Evolutionary conservation across 1,139 yeast species (phyloP), one percentile per base, ranked within the genome.

Genomic region (Williopsis jadinii): DNA sequence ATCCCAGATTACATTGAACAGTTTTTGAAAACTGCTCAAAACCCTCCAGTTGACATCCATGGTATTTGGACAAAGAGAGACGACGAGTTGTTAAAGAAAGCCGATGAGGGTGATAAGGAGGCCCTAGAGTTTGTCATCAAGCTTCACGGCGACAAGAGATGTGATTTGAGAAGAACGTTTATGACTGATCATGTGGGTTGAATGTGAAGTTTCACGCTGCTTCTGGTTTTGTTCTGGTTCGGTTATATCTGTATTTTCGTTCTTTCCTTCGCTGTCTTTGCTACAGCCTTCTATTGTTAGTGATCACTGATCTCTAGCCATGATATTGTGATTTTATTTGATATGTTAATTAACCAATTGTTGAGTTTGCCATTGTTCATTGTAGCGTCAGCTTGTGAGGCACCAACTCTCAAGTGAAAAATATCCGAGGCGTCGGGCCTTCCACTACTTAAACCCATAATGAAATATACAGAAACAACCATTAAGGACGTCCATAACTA

Each of bases 31-130:
- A 63, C 68, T 28, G 71, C 70, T 19, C 64, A 64, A 32, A 63
- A 70, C 41, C 71, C 73, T 3, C 71, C 75, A 42, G 51, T 56
- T 40, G 58, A 69, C 41, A 65, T 66, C 15, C 63, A 70, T 13
- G 77, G 77, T 32, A 68, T 72, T 39, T 73, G 77, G 76, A 71
- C 76, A 1, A 59, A 64, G 30, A 70, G 67, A 37, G 74, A 72
- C 56, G 77, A 73, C 46, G 60, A 53, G 13, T 54, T 58, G 47
- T 45, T 65, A 37, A 60, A 56, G 28, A 11, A 30, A 19, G 38
- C 38, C 19, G 38, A 36, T 29, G 15, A 11, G 43, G 44, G 55
- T 12, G 57, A 55, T 27, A 59, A 54, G 24, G 63, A 59, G 5
- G 63, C 62, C 30, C 34, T 64, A 39, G 58, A 58, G 32, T 46